Percentiles rank a stretch among this genome's conserved stretches.
These are phyloP conservation scores for Paxillus involutus DNA, from an alignment of 768 basidiomycete species.

Conservation along the genomic window DNA sequence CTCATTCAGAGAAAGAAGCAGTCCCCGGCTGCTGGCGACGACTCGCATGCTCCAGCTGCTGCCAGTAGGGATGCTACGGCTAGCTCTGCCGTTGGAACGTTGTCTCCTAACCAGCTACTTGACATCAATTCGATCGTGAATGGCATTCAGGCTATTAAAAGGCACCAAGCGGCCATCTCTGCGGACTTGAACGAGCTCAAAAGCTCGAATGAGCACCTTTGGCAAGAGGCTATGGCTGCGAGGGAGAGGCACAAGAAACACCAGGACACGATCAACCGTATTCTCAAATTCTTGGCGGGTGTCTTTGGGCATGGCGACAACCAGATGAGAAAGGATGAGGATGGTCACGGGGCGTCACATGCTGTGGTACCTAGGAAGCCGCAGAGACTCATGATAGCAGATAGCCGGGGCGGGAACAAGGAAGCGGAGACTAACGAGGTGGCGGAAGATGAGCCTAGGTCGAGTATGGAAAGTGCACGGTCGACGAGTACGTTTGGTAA, in stretches of 20 bases:
- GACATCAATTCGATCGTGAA: constrained; percentile 79
- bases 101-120: constrained; percentile 53
- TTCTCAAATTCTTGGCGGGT: constrained; percentile 91
- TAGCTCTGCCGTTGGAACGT: constrained; percentile 17
- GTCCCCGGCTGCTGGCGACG: constrained; percentile 34
- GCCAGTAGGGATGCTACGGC: constrained; percentile 15
- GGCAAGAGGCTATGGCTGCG: constrained; percentile 84
- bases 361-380: constrained; percentile 50
- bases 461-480: constrained; percentile 27
- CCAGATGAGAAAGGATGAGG: constrained; percentile 35
- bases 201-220: constrained; percentile 83
- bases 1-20: constrained; percentile 86
- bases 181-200: constrained; percentile 87
- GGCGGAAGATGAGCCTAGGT: constrained; percentile 40
- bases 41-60: constrained; percentile 17
- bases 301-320: constrained; percentile 70
- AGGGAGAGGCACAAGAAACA: constrained; percentile 86
- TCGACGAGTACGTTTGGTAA: constrained; percentile 11
- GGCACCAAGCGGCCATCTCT: constrained; percentile 91
- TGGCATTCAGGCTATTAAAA: constrained; percentile 84
- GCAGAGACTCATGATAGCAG: constrained; percentile 71
- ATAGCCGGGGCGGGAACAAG: constrained; percentile 38
- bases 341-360: constrained; percentile 31
- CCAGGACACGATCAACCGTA: constrained; percentile 94
- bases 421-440: constrained; percentile 34